Conservation (phyloP, 179 eudicot genomes). For the Patellifolia procumbens region DNA sequence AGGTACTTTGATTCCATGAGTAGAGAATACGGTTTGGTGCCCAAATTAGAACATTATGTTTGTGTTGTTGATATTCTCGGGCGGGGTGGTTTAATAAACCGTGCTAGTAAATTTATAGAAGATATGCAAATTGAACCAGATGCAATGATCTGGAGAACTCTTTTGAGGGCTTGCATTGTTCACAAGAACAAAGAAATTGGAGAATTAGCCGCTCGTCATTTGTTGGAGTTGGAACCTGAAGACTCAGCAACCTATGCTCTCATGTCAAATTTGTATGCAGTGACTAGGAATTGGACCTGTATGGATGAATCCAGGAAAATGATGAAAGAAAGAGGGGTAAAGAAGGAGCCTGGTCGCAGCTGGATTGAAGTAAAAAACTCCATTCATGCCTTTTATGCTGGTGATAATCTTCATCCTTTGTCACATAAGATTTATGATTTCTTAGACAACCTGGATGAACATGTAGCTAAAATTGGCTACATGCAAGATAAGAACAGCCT, state of each 20-base stretch:
- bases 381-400: conserved; percentile 48
- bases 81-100: conserved; percentile 37
- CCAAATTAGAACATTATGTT: conserved; percentile 47
- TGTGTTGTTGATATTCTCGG: conserved; percentile 51
- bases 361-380: conserved; percentile 48
- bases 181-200: conserved; percentile 46
- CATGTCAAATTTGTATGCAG: conserved; percentile 40
- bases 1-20: conserved; percentile 44
- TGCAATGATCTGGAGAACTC: conserved; percentile 52
- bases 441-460: conserved; percentile 34
- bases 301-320: conserved; percentile 40
- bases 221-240: conserved; percentile 44
- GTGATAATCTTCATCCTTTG: conserved; percentile 41
- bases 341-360: conserved; percentile 56
- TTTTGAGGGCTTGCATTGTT: conserved; percentile 43
- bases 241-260: conserved; percentile 57
- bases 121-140: conserved; percentile 50
- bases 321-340: conserved; percentile 45
- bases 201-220: conserved; percentile 37
- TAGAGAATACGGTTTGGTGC: conserved; percentile 36
- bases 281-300: conserved; percentile 26
- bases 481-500: conserved; percentile 24
- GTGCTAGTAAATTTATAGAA: conserved; percentile 41
- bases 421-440: conserved; percentile 36
- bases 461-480: conserved; percentile 38